These are phyloP conservation scores for Tubosaeta sp. DNA, from an alignment of 768 basidiomycete genomes.

Conservation along the genomic window DNA sequence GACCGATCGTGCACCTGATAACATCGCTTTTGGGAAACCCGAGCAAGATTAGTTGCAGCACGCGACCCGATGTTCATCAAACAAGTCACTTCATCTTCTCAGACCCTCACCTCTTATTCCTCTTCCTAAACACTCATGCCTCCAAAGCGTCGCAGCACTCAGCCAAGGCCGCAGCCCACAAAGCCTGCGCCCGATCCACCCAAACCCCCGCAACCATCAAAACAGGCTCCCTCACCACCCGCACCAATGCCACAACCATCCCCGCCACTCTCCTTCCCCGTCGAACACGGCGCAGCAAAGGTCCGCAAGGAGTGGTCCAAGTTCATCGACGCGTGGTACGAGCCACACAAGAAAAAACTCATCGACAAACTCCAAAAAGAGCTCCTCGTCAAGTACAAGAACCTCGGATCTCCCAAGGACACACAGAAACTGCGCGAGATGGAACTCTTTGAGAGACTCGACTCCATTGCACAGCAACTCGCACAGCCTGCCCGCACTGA, in stretches of 20 bases:
- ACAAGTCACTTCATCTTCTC: conserved; percentile 16
- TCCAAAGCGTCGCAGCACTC: conserved; percentile 26
- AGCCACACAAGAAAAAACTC: conserved; percentile 27
- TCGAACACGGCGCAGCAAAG: conserved; percentile 19
- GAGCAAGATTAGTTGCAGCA: conserved; percentile 9
- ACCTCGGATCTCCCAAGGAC: conserved; percentile 16
- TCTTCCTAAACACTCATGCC: conserved; percentile 16
- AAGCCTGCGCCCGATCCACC: conserved; percentile 14
- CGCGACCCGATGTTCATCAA: conserved; percentile 25
- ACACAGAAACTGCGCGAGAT: conserved; percentile 29
- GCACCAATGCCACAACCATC: conserved; percentile 6
- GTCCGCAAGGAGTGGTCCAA: conserved; percentile 30
- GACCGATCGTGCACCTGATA: conserved; percentile 28
- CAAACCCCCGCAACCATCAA: conserved; percentile 10
- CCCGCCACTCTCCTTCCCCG: neutral
- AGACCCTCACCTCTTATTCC: conserved; percentile 1
- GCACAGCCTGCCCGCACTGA: conserved; percentile 29
- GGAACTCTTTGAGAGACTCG: conserved; percentile 25
- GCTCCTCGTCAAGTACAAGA: conserved; percentile 30
- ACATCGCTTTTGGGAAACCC: conserved; percentile 24
- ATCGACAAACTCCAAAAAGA: conserved; percentile 30
- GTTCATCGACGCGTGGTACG: conserved; percentile 28
- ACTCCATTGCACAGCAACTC: conserved; percentile 19
- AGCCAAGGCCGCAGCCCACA: conserved; percentile 1
- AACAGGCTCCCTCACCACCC: conserved; percentile 4